Conservation (phyloP, 2,329 filamentous ascomycete genomes). For the Xylariaceae sp. region DNA sequence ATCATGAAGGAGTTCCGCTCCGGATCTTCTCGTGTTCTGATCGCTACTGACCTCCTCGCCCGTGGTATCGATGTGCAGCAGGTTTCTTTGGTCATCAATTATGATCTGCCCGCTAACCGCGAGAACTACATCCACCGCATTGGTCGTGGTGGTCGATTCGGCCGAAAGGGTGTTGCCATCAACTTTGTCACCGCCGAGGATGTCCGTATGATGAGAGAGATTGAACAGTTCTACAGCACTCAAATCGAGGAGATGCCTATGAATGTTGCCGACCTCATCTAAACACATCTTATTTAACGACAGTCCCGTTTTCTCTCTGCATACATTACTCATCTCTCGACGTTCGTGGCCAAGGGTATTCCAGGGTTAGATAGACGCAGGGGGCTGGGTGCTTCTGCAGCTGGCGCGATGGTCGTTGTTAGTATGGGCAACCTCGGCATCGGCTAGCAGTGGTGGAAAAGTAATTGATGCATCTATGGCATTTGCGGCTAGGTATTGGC, state of each 20-base stretch:
- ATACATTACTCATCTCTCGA: constrained; percentile 36
- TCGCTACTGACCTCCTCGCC: constrained; percentile 95
- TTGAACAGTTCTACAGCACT: constrained; percentile 99
- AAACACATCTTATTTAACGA: constrained; percentile 46
- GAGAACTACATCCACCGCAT: constrained; percentile 99
- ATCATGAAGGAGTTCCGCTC: constrained; percentile 99
- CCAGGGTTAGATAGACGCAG: constrained; percentile 40
- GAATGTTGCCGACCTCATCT: constrained; percentile 81
- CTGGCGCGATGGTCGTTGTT: constrained; percentile 26
- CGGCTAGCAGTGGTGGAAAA: constrained; percentile 36
- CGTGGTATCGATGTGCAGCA: constrained; percentile 99
- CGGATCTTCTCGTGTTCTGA: constrained; percentile 96
- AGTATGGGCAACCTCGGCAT: constrained; percentile 31
- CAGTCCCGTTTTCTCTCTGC: constrained; percentile 37
- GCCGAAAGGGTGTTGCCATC: constrained; percentile 99
- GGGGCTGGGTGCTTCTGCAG: constrained; percentile 20
- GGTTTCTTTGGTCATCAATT: constrained; percentile 99
- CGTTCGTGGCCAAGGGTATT: constrained; percentile 36
- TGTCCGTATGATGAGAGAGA: constrained; percentile 99
- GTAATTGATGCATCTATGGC: constrained; percentile 43
- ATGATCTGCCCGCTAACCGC: constrained; percentile 97
- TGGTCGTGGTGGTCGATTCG: constrained; percentile 99
- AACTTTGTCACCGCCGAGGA: constrained; percentile 99
- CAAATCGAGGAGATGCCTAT: constrained; percentile 99
- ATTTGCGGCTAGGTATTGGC: constrained; percentile 42